Conservation (phyloP, 129 eudicot genomes). For the Chrysanthemum lavandulifolium region DNA sequence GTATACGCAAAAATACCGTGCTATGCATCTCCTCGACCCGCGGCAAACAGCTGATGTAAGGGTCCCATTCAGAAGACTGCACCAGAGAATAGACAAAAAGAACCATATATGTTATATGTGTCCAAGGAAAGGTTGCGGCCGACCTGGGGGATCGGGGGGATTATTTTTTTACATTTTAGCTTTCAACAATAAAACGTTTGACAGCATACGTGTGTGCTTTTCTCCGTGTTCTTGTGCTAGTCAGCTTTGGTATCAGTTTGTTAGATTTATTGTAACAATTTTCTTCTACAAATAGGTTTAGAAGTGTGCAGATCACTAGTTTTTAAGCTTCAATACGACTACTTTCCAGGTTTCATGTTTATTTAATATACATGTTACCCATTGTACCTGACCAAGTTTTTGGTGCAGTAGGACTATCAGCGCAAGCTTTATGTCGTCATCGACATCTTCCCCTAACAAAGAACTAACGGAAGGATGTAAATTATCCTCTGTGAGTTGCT, state of each 20-base stretch:
- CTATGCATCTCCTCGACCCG: slow-evolving; percentile 61
- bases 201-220: too few relatives aligned
- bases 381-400: slow-evolving; percentile 58
- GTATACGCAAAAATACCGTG: slow-evolving; percentile 44
- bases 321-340: too few relatives aligned
- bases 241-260: too few relatives aligned
- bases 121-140: neutral
- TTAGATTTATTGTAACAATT: too few relatives aligned
- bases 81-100: neutral
- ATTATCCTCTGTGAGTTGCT: slow-evolving; percentile 83
- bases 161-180: too few relatives aligned
- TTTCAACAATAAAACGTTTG: too few relatives aligned
- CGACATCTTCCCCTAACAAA: slow-evolving; percentile 47
- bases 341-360: too few relatives aligned
- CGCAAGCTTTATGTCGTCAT: slow-evolving; percentile 69
- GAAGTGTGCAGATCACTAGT: too few relatives aligned
- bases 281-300: too few relatives aligned
- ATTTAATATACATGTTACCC: neutral
- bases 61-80: slow-evolving; percentile 84
- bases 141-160: too few relatives aligned
- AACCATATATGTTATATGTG: neutral
- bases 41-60: slow-evolving; percentile 77
- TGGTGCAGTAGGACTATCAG: slow-evolving; percentile 63
- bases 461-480: slow-evolving; percentile 48
- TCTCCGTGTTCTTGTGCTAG: too few relatives aligned